Conservation (phyloP, 2,329 filamentous ascomycete species). For the Ploettnerulaceae sp. region DNA sequence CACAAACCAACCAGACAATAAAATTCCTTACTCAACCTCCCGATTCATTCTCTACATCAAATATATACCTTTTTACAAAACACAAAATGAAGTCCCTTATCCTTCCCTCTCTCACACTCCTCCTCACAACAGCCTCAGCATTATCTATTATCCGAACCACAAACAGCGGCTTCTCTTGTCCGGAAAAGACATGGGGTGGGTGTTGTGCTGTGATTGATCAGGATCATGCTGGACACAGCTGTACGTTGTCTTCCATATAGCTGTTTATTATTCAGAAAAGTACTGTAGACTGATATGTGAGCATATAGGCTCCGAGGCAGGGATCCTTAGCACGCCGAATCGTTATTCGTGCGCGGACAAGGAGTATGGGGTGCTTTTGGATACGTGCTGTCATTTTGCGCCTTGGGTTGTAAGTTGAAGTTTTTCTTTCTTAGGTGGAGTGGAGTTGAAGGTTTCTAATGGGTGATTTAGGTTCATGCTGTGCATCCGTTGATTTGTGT, state of each 20-base stretch:
- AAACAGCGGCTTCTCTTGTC: not conserved
- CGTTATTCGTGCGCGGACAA: not conserved
- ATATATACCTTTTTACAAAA: too few relatives aligned
- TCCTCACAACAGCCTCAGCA: not conserved
- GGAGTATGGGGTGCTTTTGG: not conserved
- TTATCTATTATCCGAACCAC: not conserved
- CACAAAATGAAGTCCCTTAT: not conserved
- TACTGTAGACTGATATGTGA: not conserved
- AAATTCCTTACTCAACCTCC: too few relatives aligned
- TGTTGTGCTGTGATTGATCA: slow-evolving; percentile 3
- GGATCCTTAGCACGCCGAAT: not conserved
- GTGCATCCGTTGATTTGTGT: slow-evolving; percentile 5
- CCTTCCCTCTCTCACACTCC: not conserved
- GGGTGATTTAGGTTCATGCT: slow-evolving; percentile 1
- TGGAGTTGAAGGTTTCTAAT: not conserved
- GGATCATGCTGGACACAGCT: not conserved
- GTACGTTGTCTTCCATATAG: not conserved
- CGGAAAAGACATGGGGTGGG: not conserved
- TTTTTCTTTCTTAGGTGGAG: not conserved
- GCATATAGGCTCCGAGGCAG: not conserved
- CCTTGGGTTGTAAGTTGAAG: not conserved
- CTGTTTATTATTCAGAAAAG: too few relatives aligned
- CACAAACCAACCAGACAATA: too few relatives aligned
- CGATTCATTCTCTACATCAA: too few relatives aligned
- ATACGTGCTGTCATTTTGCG: slow-evolving; percentile 1